Conservation (phyloP, 352 stramenopile genomes). For the Ochromonadaceae sp. region DNA sequence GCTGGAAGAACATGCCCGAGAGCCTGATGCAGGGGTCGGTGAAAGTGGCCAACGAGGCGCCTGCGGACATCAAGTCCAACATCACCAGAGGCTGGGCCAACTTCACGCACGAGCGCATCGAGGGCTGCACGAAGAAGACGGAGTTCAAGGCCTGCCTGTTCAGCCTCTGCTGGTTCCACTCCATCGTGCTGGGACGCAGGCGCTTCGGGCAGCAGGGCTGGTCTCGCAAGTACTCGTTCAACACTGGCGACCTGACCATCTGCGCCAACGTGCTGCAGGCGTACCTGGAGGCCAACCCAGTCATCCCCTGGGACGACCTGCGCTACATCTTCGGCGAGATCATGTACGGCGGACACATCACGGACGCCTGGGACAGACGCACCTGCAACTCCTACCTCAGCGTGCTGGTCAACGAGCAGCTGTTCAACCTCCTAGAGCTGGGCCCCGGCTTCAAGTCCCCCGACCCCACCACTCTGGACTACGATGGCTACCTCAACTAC, state of each 20-base stretch:
- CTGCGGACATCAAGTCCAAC: constrained; percentile 86
- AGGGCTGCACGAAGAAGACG: constrained; percentile 47
- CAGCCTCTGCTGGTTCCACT: constrained; percentile 85
- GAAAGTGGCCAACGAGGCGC: constrained; percentile 86
- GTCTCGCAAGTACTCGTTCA: constrained; percentile 82
- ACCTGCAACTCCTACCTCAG: constrained; percentile 85
- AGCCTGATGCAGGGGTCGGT: constrained; percentile 83
- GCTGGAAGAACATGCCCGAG: constrained; percentile 90
- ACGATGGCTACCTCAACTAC: constrained; percentile 49
- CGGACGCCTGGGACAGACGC: constrained; percentile 79
- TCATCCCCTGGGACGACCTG: constrained; percentile 81
- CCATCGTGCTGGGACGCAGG: constrained; percentile 71
- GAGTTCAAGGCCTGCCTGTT: constrained; percentile 86
- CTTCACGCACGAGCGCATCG: constrained; percentile 68
- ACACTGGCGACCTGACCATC: constrained; percentile 84
- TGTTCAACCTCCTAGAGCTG: constrained; percentile 74
- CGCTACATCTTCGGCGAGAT: constrained; percentile 89
- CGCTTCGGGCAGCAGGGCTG: constrained; percentile 83
- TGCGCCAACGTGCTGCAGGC: constrained; percentile 76
- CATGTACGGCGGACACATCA: constrained; percentile 91
- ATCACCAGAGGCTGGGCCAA: constrained; percentile 77
- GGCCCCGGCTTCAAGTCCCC: constrained; percentile 63
- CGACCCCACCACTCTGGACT: constrained; percentile 18
- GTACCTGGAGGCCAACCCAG: constrained; percentile 76
- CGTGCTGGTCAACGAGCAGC: constrained; percentile 60